A percentile compares a stretch with the other conserved stretches of the same genome.
Conservation (phyloP, 495 filamentous ascomycete species). For the Penicillium fimorum region DNA sequence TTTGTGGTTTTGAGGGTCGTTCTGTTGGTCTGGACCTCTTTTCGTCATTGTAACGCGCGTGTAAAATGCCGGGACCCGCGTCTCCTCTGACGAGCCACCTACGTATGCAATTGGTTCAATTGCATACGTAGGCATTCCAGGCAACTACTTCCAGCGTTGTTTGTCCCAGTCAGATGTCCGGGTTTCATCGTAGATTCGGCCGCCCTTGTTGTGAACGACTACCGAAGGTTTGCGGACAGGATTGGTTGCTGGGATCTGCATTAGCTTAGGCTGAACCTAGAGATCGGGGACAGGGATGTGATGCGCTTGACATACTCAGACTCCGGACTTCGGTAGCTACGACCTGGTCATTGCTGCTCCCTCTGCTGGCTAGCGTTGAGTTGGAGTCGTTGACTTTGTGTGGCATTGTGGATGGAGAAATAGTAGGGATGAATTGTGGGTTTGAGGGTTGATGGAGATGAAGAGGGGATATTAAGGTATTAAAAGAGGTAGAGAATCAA, state of each 20-base stretch:
- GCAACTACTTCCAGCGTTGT: constrained; percentile 48
- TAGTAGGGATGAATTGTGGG: constrained; percentile 6
- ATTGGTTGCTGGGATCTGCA: constrained; percentile 25
- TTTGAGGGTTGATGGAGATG: constrained; percentile 1
- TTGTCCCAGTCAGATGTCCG: constrained; percentile 50
- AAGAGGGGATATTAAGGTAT: constrained; percentile 7
- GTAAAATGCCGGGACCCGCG: not conserved
- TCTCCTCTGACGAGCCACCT: not conserved
- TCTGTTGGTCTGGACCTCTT: not conserved
- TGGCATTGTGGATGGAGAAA: constrained; percentile 33
- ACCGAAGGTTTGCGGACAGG: constrained; percentile 39
- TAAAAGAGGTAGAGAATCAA: constrained; percentile 1
- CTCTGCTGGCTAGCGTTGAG: constrained; percentile 43
- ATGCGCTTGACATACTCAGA: constrained; percentile 33
- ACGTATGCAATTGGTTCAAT: constrained; percentile 1
- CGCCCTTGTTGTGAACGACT: constrained; percentile 46
- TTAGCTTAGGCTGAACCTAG: constrained; percentile 27
- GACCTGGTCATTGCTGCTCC: constrained; percentile 40
- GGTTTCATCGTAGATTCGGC: constrained; percentile 48
- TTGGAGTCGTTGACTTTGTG: constrained; percentile 48
- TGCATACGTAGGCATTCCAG: not conserved
- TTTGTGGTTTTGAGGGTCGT: constrained; percentile 14
- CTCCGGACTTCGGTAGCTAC: constrained; percentile 39
- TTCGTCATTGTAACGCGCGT: constrained; percentile 6
- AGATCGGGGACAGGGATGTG: constrained; percentile 16